A percentile compares a stretch with the other conserved stretches of the same genome.
These are phyloP conservation scores for Alnus rubra DNA, from an alignment of 306 rosid genomes.

Conservation along the genomic window DNA sequence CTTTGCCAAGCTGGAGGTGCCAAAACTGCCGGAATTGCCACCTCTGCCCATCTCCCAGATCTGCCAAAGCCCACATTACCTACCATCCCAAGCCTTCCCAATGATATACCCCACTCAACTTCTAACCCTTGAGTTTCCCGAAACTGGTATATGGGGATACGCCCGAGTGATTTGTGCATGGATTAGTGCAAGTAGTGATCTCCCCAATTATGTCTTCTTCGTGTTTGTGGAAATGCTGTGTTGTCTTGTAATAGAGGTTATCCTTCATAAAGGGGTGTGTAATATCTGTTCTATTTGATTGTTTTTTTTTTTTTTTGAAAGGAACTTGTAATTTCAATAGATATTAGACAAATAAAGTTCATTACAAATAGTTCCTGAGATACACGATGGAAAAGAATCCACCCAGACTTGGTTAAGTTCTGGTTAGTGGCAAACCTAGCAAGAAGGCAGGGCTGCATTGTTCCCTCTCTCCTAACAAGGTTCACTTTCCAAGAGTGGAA, in stretches of 20 bases:
- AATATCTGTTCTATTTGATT: constrained; percentile 1
- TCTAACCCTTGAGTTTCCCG: neutral
- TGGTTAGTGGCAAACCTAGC: too few species aligned
- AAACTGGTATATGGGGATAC: neutral
- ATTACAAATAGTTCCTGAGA: too few species aligned
- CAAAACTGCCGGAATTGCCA: neutral
- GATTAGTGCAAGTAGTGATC: too few species aligned
- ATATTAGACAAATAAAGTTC: too few species aligned
- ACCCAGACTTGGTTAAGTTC: too few species aligned
- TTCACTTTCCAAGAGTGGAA: too few species aligned
- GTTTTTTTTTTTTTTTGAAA: too few species aligned
- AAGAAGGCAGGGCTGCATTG: too few species aligned
- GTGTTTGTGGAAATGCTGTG: neutral
- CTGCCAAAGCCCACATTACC: neutral
- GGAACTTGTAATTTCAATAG: too few species aligned
- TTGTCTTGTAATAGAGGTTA: neutral
- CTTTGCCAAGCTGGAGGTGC: constrained; percentile 1
- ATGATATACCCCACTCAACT: neutral
- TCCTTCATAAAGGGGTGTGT: neutral
- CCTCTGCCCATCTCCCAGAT: neutral
- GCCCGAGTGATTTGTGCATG: neutral
- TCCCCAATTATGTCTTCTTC: neutral
- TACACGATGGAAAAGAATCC: too few species aligned
- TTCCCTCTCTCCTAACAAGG: too few species aligned
- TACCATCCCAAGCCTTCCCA: constrained; percentile 1